These are phyloP conservation scores for Didymella pomorum DNA, from an alignment of 2,329 filamentous ascomycete genomes.

Conservation along the genomic window DNA sequence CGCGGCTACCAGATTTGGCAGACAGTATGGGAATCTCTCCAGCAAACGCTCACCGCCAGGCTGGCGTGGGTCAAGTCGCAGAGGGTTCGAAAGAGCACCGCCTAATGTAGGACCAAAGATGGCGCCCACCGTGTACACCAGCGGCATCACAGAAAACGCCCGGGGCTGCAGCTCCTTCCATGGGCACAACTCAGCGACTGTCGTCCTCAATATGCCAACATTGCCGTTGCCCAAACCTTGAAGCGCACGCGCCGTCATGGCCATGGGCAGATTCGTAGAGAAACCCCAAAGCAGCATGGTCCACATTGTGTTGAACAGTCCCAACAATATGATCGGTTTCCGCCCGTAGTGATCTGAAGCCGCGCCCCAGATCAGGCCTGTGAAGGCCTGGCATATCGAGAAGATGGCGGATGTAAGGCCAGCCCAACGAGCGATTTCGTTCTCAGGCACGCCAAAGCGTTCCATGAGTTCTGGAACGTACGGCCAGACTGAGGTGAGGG, in stretches of 20 bases:
- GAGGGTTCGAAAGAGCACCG: constrained; percentile 83
- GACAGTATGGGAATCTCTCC: constrained; percentile 77
- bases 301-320: constrained; percentile 78
- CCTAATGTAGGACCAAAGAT: constrained; percentile 89
- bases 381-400: constrained; percentile 78
- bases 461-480: constrained; percentile 74
- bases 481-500: constrained; percentile 90
- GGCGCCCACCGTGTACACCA: constrained; percentile 86
- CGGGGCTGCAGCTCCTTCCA: constrained; percentile 83
- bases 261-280: constrained; percentile 79
- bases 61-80: constrained; percentile 73
- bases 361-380: constrained; percentile 87
- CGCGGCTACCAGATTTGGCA: constrained; percentile 83
- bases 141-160: constrained; percentile 92
- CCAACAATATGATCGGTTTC: constrained; percentile 83
- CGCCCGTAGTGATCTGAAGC: constrained; percentile 83
- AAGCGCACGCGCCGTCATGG: constrained; percentile 78
- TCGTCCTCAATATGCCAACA: constrained; percentile 81
- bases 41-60: constrained; percentile 73
- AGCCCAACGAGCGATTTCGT: constrained; percentile 68
- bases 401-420: constrained; percentile 87
- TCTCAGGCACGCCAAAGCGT: constrained; percentile 49
- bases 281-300: constrained; percentile 85
- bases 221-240: constrained; percentile 89
- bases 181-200: constrained; percentile 92